Percentiles rank a stretch among this genome's conserved stretches.
Conservation (phyloP, 2,329 filamentous ascomycete genomes). For the Monosporascus sp. region DNA sequence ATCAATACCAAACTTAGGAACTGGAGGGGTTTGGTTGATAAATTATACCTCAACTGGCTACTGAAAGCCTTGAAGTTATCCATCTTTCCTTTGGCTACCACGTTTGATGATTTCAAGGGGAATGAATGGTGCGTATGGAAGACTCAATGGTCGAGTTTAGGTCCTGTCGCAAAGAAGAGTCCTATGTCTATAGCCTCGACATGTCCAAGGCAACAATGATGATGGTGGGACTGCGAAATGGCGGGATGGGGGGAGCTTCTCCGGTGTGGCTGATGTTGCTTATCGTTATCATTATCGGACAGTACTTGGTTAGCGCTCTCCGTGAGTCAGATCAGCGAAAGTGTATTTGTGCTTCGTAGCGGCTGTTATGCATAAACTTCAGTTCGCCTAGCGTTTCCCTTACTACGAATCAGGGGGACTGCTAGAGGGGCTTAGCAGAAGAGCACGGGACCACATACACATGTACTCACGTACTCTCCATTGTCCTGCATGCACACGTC, state of each 20-base stretch:
- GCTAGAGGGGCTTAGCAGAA: background rate
- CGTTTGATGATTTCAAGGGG: background rate
- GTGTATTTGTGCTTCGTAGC: too few species aligned
- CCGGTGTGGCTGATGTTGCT: too few species aligned
- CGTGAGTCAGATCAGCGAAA: too few species aligned
- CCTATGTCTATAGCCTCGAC: too few species aligned
- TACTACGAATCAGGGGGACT: background rate
- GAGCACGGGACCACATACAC: background rate
- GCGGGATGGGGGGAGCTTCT: too few species aligned
- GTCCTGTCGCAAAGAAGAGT: too few species aligned
- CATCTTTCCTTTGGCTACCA: constrained; percentile 32
- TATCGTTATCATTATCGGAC: too few species aligned
- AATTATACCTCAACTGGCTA: constrained; percentile 49
- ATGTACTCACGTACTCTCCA: too few species aligned
- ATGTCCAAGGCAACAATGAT: too few species aligned
- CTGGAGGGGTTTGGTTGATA: constrained; percentile 10
- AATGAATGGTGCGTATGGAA: background rate
- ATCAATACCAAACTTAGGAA: constrained; percentile 13
- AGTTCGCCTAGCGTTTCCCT: background rate
- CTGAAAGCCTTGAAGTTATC: constrained; percentile 55
- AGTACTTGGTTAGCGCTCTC: too few species aligned
- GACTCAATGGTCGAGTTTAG: background rate
- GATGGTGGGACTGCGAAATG: too few species aligned
- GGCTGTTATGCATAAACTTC: background rate
- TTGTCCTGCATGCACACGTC: too few species aligned